Base-by-base conservation (phyloP, 352 stramenopile species). In the Globisporangium megalacanthum region DNA sequence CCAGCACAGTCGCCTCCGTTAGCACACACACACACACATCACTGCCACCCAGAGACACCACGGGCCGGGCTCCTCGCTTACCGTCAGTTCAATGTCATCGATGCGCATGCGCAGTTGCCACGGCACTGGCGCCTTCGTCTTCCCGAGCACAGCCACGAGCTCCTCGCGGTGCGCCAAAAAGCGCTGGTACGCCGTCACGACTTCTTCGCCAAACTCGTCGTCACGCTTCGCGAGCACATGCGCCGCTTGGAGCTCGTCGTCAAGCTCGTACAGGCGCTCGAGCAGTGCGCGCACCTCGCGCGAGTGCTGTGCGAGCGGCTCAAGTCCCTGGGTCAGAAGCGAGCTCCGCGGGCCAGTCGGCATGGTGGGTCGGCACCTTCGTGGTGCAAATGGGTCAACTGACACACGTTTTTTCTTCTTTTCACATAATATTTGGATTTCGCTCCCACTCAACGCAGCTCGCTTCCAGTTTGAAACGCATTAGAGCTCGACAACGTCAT, bases 31-130 rank as follows among this genome's bases (percentile, higher is more conserved):
- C 15, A 11, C 3, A 6, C 35, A 39, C 35, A 8, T 39, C 35
- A 39, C 25, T 13, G n/a, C 35, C 41, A 94, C 83, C 69, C 2
- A 39, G 9, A 7, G 8, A 25, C 42, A 19, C n/a, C 17, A 25
- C 3, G 6, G 11, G 5, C 19, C 8, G 6, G 11, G 5, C 19
- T 2, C 41, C 4, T 22, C 17, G 15, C 50, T 31, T 47, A 94
- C 83, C 69, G 83, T 91, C 41, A 89, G 70, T 52, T 94, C 83
- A 10, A 94, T 68, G 52, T 92, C 83, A 57, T 92, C 79, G 57
- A 92, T 88, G 50, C 80, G 85, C 75, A 87, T 75, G 29, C 74
- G 74, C 56, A 89, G 56, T 49, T 89, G 77, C 79, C 77, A 89
- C 5, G 79, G 77, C 22, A 89, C 77, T 33, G 58, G 49, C 35